Conservation (phyloP, 768 basidiomycete species). For the Rossbeevera mucosa region DNA sequence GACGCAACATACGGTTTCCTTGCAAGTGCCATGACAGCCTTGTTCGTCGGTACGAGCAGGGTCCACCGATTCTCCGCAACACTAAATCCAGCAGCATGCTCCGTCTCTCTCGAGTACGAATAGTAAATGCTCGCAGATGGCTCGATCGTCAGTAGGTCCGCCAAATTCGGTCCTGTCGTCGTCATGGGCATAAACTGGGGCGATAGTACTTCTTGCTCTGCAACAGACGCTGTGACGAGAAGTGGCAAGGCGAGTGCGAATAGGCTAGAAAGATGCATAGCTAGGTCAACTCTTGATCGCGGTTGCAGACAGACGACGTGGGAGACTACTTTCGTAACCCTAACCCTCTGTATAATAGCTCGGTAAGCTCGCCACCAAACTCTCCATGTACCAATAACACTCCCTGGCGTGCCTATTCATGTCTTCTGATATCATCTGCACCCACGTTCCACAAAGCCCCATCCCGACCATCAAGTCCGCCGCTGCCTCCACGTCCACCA, state of each 20-base stretch:
- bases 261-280: conserved; percentile 18
- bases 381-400: conserved; percentile 57
- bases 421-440: conserved; percentile 25
- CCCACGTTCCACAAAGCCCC: conserved; percentile 35
- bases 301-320: not conserved
- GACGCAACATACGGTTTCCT: conserved; percentile 63
- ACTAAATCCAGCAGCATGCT: conserved; percentile 49
- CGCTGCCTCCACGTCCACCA: conserved; percentile 20
- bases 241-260: conserved; percentile 29
- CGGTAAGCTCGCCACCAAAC: conserved; percentile 43
- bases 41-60: conserved; percentile 80
- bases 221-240: conserved; percentile 27
- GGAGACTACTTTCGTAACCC: not conserved
- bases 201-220: conserved; percentile 26
- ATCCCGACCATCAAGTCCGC: conserved; percentile 24
- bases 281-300: not conserved
- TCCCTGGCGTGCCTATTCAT: conserved; percentile 11
- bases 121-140: conserved; percentile 75
- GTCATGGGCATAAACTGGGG: conserved; percentile 35
- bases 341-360: conserved; percentile 40
- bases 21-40: conserved; percentile 75
- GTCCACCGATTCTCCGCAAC: conserved; percentile 38
- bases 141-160: conserved; percentile 78
- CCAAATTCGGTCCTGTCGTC: conserved; percentile 50
- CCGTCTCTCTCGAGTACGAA: conserved; percentile 72